Conservation (phyloP, 2,329 filamentous ascomycete genomes). For the Samsoniella hepiali region DNA sequence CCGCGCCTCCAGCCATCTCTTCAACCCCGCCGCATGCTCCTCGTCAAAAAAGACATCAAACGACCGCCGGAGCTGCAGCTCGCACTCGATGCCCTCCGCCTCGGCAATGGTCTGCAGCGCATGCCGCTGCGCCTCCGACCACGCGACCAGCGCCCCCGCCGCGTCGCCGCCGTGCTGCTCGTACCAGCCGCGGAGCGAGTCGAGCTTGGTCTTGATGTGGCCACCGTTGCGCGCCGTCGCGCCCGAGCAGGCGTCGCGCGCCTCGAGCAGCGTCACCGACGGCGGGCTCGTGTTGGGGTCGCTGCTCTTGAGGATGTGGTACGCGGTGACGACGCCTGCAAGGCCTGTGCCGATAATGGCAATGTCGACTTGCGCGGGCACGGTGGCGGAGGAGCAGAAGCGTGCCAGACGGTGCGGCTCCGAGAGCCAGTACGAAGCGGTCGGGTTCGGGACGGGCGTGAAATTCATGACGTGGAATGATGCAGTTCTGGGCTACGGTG, state of each 20-base stretch:
- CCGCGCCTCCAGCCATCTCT: not conserved
- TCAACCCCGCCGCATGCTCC: constrained; percentile 20
- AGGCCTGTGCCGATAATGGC: constrained; percentile 47
- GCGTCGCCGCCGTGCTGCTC: constrained; percentile 22
- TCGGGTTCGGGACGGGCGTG: constrained; percentile 27
- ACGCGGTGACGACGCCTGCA: constrained; percentile 42
- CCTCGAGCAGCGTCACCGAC: constrained; percentile 33
- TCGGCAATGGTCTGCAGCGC: constrained; percentile 35
- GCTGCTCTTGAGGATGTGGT: constrained; percentile 35
- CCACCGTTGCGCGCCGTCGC: constrained; percentile 37
- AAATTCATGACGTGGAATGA: not conserved
- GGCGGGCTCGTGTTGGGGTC: constrained; percentile 17
- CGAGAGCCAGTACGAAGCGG: constrained; percentile 42
- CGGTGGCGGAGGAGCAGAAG: constrained; percentile 34
- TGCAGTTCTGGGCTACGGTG: not conserved
- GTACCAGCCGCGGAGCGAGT: not conserved
- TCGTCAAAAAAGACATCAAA: constrained; percentile 36
- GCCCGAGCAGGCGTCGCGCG: constrained; percentile 35
- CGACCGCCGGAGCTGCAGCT: constrained; percentile 40
- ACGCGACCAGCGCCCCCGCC: constrained; percentile 25
- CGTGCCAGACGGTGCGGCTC: constrained; percentile 38
- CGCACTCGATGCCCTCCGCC: constrained; percentile 41
- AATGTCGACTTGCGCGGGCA: constrained; percentile 42
- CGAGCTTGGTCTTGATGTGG: constrained; percentile 23
- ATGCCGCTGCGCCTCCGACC: constrained; percentile 23